phyloP scores from a whole-genome alignment of 129 eudicot species.

The Ambrosia trifida region DNA sequence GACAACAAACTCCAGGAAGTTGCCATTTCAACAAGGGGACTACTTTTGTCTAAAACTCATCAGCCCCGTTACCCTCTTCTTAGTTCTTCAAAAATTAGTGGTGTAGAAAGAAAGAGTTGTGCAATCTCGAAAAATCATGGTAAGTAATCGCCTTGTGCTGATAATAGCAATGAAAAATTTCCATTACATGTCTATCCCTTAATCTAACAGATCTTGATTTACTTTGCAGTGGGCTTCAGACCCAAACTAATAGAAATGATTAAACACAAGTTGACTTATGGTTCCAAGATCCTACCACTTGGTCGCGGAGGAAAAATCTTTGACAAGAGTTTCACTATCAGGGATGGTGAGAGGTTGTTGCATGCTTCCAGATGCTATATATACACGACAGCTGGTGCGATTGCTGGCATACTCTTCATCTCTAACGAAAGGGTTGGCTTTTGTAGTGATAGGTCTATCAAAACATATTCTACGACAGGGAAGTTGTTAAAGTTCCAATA shows the following conservation, averaged over 20 bases:
- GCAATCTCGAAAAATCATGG: slow-evolving; percentile 17
- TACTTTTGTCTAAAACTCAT: slow-evolving; percentile 25
- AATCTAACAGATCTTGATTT: background rate
- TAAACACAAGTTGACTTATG: slow-evolving; percentile 39
- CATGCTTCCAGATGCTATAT: slow-evolving; percentile 37
- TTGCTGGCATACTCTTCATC: slow-evolving; percentile 41
- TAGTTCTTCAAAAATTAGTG: slow-evolving; percentile 8
- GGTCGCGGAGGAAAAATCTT: slow-evolving; percentile 27
- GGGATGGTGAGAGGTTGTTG: slow-evolving; percentile 34
- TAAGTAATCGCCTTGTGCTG: background rate
- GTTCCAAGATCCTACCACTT: slow-evolving; percentile 36
- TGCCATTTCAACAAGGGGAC: slow-evolving; percentile 23
- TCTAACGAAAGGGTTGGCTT: slow-evolving; percentile 33
- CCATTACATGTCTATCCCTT: slow-evolving; percentile 8
- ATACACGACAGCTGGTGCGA: slow-evolving; percentile 40
- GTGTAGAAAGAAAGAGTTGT: slow-evolving; percentile 19
- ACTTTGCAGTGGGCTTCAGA: slow-evolving; percentile 15
- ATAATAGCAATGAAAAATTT: background rate
- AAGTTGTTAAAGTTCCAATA: slow-evolving; percentile 33
- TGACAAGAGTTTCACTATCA: slow-evolving; percentile 26
- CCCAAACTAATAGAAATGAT: slow-evolving; percentile 36
- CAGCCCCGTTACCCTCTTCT: slow-evolving; percentile 13
- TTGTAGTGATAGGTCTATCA: slow-evolving; percentile 37
- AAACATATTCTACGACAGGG: slow-evolving; percentile 29
- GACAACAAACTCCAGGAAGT: slow-evolving; percentile 15